phyloP scores from a whole-genome alignment of 1,139 yeast genomes.

The Pichia sp. region DNA sequence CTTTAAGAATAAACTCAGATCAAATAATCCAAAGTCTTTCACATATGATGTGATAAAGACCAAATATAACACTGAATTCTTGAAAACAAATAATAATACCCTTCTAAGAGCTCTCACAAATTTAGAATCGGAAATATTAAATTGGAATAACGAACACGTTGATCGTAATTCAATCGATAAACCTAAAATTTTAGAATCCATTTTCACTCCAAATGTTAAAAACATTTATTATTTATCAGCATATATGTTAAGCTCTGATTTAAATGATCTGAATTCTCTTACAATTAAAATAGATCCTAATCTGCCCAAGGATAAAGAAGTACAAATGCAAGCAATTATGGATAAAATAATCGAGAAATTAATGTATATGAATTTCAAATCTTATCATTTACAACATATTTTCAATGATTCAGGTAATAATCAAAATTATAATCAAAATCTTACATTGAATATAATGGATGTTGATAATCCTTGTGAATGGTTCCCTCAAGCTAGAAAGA shows the following conservation, averaged over 20 bases:
- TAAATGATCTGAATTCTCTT: not conserved
- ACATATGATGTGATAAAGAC: constrained; percentile 10
- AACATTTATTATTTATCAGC: constrained; percentile 5
- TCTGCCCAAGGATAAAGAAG: not conserved
- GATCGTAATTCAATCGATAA: not conserved
- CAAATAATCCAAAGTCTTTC: constrained; percentile 4
- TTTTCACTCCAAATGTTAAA: constrained; percentile 5
- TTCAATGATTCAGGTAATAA: constrained; percentile 25
- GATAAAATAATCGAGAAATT: constrained; percentile 23
- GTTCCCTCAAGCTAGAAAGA: constrained; percentile 80
- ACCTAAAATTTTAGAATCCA: constrained; percentile 5
- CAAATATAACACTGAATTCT: constrained; percentile 9
- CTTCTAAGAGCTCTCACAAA: constrained; percentile 5
- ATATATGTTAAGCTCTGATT: constrained; percentile 1
- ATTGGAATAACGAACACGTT: constrained; percentile 8
- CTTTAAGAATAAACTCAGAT: constrained; percentile 11
- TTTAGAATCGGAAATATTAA: constrained; percentile 10
- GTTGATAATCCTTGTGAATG: constrained; percentile 72
- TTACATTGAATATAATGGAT: constrained; percentile 36
- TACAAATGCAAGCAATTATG: not conserved
- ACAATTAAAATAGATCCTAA: constrained; percentile 1
- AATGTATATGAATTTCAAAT: constrained; percentile 26
- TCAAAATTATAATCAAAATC: constrained; percentile 27
- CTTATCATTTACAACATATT: constrained; percentile 21
- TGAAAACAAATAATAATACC: constrained; percentile 7